A percentile compares a stretch with the other conserved stretches of the same genome.
These are phyloP conservation scores for Nigrograna mackinnonii DNA, from an alignment of 2,329 filamentous ascomycete species.

Conservation along the genomic window DNA sequence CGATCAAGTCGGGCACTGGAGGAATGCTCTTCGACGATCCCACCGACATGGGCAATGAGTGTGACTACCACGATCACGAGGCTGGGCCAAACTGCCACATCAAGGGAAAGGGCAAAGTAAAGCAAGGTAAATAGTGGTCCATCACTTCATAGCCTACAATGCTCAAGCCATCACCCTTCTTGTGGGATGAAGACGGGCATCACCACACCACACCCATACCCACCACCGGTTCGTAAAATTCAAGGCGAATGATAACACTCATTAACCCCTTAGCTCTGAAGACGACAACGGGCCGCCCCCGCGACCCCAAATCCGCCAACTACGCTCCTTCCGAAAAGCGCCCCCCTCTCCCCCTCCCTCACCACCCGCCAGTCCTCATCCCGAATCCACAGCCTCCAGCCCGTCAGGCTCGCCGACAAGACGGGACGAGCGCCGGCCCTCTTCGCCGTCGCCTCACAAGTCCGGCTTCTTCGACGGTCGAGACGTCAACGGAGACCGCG, in stretches of 20 bases:
- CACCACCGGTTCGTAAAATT: slow-evolving; percentile 18
- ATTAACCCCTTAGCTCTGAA: slow-evolving; percentile 39
- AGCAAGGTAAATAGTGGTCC: slow-evolving; percentile 39
- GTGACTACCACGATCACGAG: slow-evolving; percentile 56
- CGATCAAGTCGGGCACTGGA: slow-evolving; percentile 53
- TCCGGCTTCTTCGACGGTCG: slow-evolving; percentile 37
- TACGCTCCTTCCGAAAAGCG: slow-evolving; percentile 29
- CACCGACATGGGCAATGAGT: slow-evolving; percentile 47
- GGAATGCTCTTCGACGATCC: slow-evolving; percentile 58
- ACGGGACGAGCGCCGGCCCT: slow-evolving; percentile 28
- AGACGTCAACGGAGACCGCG: slow-evolving; percentile 34
- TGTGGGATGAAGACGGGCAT: slow-evolving; percentile 15
- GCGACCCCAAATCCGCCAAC: slow-evolving; percentile 33
- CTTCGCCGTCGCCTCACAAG: slow-evolving; percentile 40
- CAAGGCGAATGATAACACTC: slow-evolving; percentile 32
- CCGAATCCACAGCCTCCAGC: slow-evolving; percentile 20
- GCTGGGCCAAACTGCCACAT: slow-evolving; percentile 45
- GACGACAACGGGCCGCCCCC: slow-evolving; percentile 24
- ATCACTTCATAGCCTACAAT: slow-evolving; percentile 3
- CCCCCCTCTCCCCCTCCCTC: slow-evolving; percentile 34
- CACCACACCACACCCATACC: slow-evolving; percentile 1
- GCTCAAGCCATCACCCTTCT: slow-evolving; percentile 17
- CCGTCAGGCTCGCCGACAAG: slow-evolving; percentile 35
- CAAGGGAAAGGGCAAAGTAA: slow-evolving; percentile 36
- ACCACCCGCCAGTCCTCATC: slow-evolving; percentile 28